Base-by-base conservation (phyloP, 2,329 filamentous ascomycete genomes). In the Thermoascus crustaceus region DNA sequence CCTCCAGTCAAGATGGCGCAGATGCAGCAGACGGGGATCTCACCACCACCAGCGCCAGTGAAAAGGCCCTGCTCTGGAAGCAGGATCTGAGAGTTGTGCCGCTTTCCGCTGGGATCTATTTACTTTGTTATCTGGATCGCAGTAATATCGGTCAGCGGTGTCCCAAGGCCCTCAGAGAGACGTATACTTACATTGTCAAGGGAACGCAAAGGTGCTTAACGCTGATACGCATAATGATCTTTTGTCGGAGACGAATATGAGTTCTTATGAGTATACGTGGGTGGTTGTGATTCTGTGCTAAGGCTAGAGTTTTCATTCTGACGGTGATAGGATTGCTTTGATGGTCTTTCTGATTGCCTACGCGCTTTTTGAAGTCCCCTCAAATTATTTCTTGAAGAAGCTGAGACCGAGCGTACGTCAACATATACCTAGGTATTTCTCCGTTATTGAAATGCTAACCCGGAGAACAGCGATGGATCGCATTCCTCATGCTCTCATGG, bases 91-190 rank as follows among this genome's bases (percentile, higher is more conserved):
- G 73, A 36, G 79, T 83, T 38, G 62, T 82, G 9, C 78, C 80
- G 1, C 59, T 82, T 9, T 74, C 68, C n/a, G 73, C 75, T 5
- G 62, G 57, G 34, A 79, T 83, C 33, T 85, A 81, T 54, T 67
- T 83, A 30, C 67, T 83, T 14, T 80, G 75, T 57, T 82, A 79
- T 52, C 69, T 83, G 16, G 79, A 83, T 56, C 67, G 76, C 27
- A 72, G 75, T 37, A 84, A 83, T 55, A 82, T 84, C 38, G 78
- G 77, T 66, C 8, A 23, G n/a, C 19, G 5, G 38, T 30, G 47
- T 41, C 7, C 10, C 11, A 7, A 31, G 9, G 9, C 4, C 5
- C 7, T 6, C 1, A 8, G 4, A 18, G n/a, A n/a, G n/a, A n/a
- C n/a, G n/a, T 23, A 16, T 37, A 14, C 38, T 50, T 20, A 53